Base-by-base conservation (phyloP, 495 filamentous ascomycete species). In the Penicillium fimorum region DNA sequence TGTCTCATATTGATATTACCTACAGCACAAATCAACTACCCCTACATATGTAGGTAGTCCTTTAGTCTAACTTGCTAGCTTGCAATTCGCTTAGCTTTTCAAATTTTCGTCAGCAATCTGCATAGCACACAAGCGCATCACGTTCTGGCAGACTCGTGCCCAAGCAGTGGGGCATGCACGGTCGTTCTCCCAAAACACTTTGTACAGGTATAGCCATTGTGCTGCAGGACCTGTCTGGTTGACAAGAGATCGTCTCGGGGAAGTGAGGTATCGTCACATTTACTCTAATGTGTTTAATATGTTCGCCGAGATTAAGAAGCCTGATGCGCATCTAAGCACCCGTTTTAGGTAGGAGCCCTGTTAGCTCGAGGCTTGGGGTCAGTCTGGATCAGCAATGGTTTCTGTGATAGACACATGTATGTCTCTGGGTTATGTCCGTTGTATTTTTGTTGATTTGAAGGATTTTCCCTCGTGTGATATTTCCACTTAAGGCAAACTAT, bases 141-240 rank as follows among this genome's bases (percentile, higher is more conserved):
- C 53, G 13, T 22, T 12, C 4, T 13, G n/a, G 25, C 15, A 46
- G 20, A 47, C 53, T 48, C 43, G 46, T 56, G 46, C 52, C 52
- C 52, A 54, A 54, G 42, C 5, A 47, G 52, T 54, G 52, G 52
- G 52, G 52, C 52, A 46, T 54, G 52, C 52, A 54, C 52, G 42
- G 20, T 32, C 30, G 18, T 54, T 54, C 52, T 54, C 52, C 52
- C 52, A 54, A 54, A 29, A 22, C n/a, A 46, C 30, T 37, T 45
- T 29, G 13, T 3, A 11, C 25, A 32, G 4, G 15, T 35, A 33
- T 49, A n/a, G 32, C 50, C 52, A 54, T 47, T 47, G 32, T 54
- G 42, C 22, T 54, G 52, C 52, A 46, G 22, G n/a, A 15, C 42
- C 33, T 20, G 15, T 54, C 42, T 9, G 10, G 12, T 38, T 54